Percentiles rank a stretch among this genome's conserved stretches.
Evolutionary conservation across 2,329 filamentous ascomycete genomes (phyloP).

Genomic region (Paraconiothyrium sp.): DNA sequence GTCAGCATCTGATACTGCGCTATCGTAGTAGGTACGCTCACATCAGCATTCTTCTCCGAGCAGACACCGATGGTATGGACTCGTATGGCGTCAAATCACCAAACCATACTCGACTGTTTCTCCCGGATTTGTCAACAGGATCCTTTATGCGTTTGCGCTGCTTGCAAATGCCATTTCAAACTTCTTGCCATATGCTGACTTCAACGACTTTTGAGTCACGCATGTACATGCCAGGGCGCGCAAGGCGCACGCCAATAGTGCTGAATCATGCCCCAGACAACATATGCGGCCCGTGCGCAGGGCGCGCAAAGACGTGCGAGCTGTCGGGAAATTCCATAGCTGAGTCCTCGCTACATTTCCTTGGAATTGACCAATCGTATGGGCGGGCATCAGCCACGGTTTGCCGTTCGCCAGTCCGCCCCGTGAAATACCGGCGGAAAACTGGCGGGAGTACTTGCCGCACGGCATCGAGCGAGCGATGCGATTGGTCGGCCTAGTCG

Average conservation of each 20-base stretch:
- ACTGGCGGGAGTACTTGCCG: not conserved
- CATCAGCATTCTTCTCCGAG: conserved; percentile 3
- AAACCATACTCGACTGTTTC: not conserved
- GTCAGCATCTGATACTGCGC: not conserved
- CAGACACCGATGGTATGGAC: not conserved
- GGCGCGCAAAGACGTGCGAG: conserved; percentile 14
- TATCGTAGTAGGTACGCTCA: not conserved
- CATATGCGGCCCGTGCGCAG: conserved; percentile 18
- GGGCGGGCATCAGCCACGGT: not conserved
- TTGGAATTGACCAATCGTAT: conserved; percentile 5
- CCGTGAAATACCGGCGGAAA: conserved; percentile 3
- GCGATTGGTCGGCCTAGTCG: conserved; percentile 9
- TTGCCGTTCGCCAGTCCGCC: not conserved
- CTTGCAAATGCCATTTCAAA: not conserved
- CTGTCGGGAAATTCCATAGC: conserved; percentile 8
- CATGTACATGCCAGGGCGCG: conserved; percentile 15
- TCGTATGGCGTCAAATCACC: not conserved
- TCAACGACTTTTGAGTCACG: conserved; percentile 2
- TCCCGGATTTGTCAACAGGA: not conserved
- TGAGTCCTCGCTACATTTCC: conserved; percentile 3
- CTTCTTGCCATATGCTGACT: not conserved
- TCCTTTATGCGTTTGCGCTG: not conserved
- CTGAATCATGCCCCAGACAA: conserved; percentile 17
- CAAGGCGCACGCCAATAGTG: conserved; percentile 3
- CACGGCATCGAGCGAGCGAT: conserved; percentile 2